Conservation (phyloP, 306 rosid species). For the Lathyrus aphaca region DNA sequence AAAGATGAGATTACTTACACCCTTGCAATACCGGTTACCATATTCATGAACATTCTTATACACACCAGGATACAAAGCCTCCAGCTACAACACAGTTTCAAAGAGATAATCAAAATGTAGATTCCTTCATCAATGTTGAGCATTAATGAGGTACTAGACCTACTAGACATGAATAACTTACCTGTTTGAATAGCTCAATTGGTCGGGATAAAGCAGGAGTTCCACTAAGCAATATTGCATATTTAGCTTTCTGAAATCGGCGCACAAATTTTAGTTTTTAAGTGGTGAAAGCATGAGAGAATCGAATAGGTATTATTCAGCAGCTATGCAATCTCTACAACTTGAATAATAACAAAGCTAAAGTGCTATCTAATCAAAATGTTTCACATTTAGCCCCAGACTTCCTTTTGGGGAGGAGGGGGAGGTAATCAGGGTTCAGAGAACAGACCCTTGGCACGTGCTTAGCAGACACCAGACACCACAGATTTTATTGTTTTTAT, state of each 20-base stretch:
- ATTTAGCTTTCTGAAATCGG: constrained; percentile 77
- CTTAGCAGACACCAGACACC: constrained; percentile 27
- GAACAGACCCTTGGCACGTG: constrained; percentile 6
- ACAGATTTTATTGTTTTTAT: not conserved
- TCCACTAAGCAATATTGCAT: constrained; percentile 90
- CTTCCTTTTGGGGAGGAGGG: constrained; percentile 26
- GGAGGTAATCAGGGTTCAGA: constrained; percentile 22
- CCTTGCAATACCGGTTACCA: constrained; percentile 95
- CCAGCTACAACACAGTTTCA: constrained; percentile 67
- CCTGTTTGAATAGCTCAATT: constrained; percentile 93
- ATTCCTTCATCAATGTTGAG: constrained; percentile 27
- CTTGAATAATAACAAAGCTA: constrained; percentile 17
- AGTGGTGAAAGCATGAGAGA: constrained; percentile 29
- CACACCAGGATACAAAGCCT: constrained; percentile 91
- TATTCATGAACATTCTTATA: constrained; percentile 87
- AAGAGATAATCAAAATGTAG: constrained; percentile 33
- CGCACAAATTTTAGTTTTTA: constrained; percentile 19
- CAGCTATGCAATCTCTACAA: not conserved
- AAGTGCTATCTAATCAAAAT: constrained; percentile 11
- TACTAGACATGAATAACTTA: constrained; percentile 35
- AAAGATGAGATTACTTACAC: constrained; percentile 69
- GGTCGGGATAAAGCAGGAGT: constrained; percentile 99
- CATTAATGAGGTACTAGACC: constrained; percentile 18
- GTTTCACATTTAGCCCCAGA: constrained; percentile 31
- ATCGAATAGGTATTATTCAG: constrained; percentile 31